Percentiles rank a stretch among this genome's conserved stretches.
Evolutionary conservation across 805 yeast species (phyloP).

Genomic region (Candida andamanensis): DNA sequence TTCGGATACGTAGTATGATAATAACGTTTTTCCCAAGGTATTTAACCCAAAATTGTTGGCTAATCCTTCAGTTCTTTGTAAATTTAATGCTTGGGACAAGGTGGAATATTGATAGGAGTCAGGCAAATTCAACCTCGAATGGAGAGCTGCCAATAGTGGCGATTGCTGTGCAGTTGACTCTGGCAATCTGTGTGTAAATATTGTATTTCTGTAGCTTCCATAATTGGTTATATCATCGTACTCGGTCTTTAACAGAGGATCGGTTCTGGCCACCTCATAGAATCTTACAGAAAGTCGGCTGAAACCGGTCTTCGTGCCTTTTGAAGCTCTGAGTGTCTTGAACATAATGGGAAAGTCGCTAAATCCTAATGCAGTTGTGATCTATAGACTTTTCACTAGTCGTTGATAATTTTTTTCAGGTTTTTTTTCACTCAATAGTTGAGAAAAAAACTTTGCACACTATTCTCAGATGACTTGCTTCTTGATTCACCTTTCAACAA

Average conservation of each 20-base stretch:
- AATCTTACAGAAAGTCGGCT: conserved; percentile 1
- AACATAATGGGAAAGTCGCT: not conserved
- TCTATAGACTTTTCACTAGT: too few relatives aligned
- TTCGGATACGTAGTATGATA: conserved; percentile 73
- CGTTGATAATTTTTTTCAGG: not conserved
- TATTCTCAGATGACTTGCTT: not conserved
- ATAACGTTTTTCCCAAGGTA: conserved; percentile 73
- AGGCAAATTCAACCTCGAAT: conserved; percentile 68
- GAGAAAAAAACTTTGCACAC: not conserved
- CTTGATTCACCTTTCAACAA: too few relatives aligned
- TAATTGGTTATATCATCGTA: conserved; percentile 32
- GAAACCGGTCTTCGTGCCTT: not conserved
- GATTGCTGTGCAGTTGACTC: conserved; percentile 49
- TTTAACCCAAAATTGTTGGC: conserved; percentile 76
- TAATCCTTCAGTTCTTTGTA: conserved; percentile 41
- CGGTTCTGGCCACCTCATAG: conserved; percentile 20
- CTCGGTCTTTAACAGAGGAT: conserved; percentile 23
- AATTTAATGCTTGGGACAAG: conserved; percentile 76
- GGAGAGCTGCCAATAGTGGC: conserved; percentile 74
- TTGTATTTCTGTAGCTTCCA: conserved; percentile 35
- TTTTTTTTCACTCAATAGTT: not conserved
- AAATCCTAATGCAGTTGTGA: too few relatives aligned
- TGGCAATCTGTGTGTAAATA: conserved; percentile 42
- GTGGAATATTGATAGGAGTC: conserved; percentile 52
- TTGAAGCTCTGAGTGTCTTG: conserved; percentile 1